Base-by-base conservation (phyloP, 352 stramenopile species). In the Phytophthora rubi region DNA sequence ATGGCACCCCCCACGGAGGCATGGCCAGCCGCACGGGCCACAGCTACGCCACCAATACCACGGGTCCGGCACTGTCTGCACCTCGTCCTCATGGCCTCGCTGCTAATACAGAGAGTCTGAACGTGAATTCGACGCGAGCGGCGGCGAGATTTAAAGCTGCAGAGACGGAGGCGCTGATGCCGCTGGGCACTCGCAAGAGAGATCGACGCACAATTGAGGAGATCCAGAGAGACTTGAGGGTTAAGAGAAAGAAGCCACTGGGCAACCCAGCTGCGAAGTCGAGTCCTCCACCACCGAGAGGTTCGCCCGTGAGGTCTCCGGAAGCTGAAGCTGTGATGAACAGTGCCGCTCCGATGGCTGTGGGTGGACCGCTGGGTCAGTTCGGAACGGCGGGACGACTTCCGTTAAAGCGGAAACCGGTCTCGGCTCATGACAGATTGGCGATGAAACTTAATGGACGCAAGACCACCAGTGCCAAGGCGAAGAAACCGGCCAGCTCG, bases 161-260 rank as follows among this genome's bases (percentile, higher is more conserved):
- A 2, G 77, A 83, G 28, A 65, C 73, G 3, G 70, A 81, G 35
- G 79, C 72, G 6, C 69, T 96, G 68, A 93, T 93, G 81, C 75
- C 89, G n/a, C 72, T 96, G 8, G 86, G 86, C 48, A 96, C 89
- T 15, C 91, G 90, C 68, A 96, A 95, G 65, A 75, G 89, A 49
- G 89, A 96, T 54, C 85, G 89, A 60, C 86, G 89, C 21, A 94
- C 89, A n/a, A 96, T 96, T 60, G 89, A 96, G 52, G 85, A 96
- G 67, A 96, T 96, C 58, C 89, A 96, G 60, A 75, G 86, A 55
- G 89, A 96, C 59, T 62, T 96, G 21, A 70, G 85, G 52, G 90
- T 83, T 59, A 95, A 91, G 57, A 78, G 84, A 6, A 82, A 82
- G 48, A 88, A 85, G 56, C 77, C 75, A 0, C 18, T 73, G n/a